Percentiles rank a stretch among this genome's conserved stretches.
phyloP scores from a whole-genome alignment of 768 basidiomycete genomes.

The Lentinula edodes region DNA sequence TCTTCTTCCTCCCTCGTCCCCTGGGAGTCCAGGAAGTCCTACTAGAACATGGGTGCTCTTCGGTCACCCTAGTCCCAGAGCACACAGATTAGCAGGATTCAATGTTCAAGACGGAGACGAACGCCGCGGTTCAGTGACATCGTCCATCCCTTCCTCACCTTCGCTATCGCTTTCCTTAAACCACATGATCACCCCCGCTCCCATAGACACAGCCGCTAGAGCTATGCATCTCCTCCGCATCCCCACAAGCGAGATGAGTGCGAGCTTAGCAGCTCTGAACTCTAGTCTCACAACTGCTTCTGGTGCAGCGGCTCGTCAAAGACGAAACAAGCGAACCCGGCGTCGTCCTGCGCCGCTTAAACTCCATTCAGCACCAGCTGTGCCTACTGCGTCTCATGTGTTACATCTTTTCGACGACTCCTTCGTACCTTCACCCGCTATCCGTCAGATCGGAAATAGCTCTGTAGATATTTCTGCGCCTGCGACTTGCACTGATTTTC shows the following conservation, averaged over 20 bases:
- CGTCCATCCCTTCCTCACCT: background rate
- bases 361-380: background rate
- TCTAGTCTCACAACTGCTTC: background rate
- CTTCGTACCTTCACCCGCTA: background rate
- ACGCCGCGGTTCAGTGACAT: background rate
- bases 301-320: background rate
- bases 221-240: conserved; percentile 5
- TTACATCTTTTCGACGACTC: conserved; percentile 3
- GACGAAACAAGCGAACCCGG: conserved; percentile 1
- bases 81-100: background rate
- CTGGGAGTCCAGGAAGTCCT: background rate
- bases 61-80: background rate
- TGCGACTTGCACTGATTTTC: background rate
- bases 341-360: conserved; percentile 9
- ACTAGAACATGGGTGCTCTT: background rate
- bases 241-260: background rate
- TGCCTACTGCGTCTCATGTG: background rate
- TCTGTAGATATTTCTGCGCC: conserved; percentile 1
- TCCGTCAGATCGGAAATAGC: background rate
- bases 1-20: conserved; percentile 4
- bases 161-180: background rate
- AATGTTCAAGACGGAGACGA: background rate
- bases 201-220: background rate
- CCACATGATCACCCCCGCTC: background rate
- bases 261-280: background rate